Evolutionary conservation across 495 filamentous ascomycete genomes (phyloP), one percentile per base, ranked within the genome.

Genomic region (Haplographium delicatum): DNA sequence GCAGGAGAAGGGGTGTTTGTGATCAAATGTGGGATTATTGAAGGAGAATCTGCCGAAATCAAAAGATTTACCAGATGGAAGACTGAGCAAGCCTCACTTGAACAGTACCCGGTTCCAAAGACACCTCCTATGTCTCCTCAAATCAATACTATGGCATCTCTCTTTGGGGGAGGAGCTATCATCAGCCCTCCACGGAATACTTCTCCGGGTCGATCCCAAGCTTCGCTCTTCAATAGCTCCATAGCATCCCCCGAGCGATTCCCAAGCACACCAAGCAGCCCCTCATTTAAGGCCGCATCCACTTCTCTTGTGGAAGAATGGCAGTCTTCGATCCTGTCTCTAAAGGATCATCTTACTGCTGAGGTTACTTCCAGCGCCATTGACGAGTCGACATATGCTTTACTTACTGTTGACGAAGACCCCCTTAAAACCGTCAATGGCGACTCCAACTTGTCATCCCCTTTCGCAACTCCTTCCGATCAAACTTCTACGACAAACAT

Each of bases 1-100:
- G 80, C 79, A 30, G 89, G 89, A 20, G 90, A 96, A 64, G 74
- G 71, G 13, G 64, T 94, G 5, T 71, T 94, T 43, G 80, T 95
- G 2, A 74, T 95, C 47, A 75, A 78, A 8, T 86, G 83, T 57
- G 90, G 84, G 11, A 23, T 51, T 5, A 60, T 76, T 10, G 80
- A 81, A 28, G 82, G 84, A 18, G 31, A 63, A 22, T 56, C 65
- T 1, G 51, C 64, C 15, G 50, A 57, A 25, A 47, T 70, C 5
- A 57, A 39, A 31, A 55, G 62, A 44, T 69, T 56, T 53, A 65
- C 57, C 1, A 33, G 58, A 35, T 58, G 54, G 61, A 58, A 59
- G 34, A 54, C 55, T 34, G 59, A 54, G 25, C 47, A 53, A 22
- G 61, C 53, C 26, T 53, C 54, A 25, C 49, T 56, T 19, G 53